Evolutionary conservation across 306 rosid species (phyloP), one percentile per base, ranked within the genome.

Genomic region (Rosa rugosa): DNA sequence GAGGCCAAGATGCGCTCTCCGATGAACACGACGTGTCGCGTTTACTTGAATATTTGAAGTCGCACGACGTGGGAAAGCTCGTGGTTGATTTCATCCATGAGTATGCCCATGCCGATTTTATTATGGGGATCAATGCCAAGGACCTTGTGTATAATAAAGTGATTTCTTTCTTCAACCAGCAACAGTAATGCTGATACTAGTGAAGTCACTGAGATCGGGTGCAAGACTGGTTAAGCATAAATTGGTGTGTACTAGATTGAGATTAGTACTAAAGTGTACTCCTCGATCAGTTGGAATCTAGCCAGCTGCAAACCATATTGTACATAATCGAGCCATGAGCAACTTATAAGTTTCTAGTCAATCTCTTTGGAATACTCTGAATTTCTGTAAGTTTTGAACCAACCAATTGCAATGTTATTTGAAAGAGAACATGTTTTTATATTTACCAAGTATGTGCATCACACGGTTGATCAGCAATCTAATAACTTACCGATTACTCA

Each of bases 1-100:
- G 99, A 0, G 97, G 96, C 41, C 71, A 53, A 42, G 99, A 95
- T 67, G 97, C 98, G 0, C 93, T 95, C 42, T 87, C 99, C 0
- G 97, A 95, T 81, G 79, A 49, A 42, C 71, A 66, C 38, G 99
- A 95, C 14, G 98, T 93, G 20, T 25, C 10, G 16, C 83, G 4
- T 40, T 84, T 95, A 44, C 97, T 95, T 18, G 92, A 95, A 31
- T 17, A 1, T 3, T 87, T 95, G 3, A 91, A 90, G 76, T 45
- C 66, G 16, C 97, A 95, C 64, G 88, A 91, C 34, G 91, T 60
- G 31, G 92, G 89, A 63, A 95, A 91, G 83, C 78, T 86, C 17
- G 77, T 77, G 49, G 85, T 86, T 8, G 92, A 89, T 69, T 95
- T 87, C 80, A 65, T 93, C 7, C 11, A 91, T 41, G 81, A 91